phyloP scores from a whole-genome alignment of 108 stramenopile species.

The Fragilariopsis cylindrus region DNA sequence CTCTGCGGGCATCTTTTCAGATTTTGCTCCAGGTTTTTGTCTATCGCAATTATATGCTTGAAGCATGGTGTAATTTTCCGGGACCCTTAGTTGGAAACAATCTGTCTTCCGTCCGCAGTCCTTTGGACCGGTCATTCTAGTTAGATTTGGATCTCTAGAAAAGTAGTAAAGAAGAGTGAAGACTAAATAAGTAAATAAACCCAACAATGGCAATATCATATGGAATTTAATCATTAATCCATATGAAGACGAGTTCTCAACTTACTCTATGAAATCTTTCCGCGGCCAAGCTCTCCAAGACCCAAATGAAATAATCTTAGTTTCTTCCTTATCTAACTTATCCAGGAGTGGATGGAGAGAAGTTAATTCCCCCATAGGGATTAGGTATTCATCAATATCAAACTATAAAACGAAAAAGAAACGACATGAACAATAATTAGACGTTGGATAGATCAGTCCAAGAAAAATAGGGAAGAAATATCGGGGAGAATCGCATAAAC shows the following conservation, averaged over 20 bases:
- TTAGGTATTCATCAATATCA: constrained; percentile 33
- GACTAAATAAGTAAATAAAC: not conserved
- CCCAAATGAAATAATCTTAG: constrained; percentile 42
- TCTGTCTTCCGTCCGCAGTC: constrained; percentile 35
- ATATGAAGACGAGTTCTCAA: not conserved
- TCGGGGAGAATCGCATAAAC: not conserved
- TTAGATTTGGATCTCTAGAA: constrained; percentile 25
- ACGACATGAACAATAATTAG: not conserved
- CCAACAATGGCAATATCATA: not conserved
- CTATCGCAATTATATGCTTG: constrained; percentile 90
- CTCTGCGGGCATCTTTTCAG: constrained; percentile 68
- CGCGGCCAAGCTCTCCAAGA: constrained; percentile 61
- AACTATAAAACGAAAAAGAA: not conserved
- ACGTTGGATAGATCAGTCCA: not conserved
- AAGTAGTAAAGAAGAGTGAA: not conserved
- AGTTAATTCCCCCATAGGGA: constrained; percentile 55
- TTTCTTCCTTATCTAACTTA: constrained; percentile 36
- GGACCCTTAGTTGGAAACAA: constrained; percentile 65
- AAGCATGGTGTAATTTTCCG: constrained; percentile 69
- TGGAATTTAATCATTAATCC: not conserved
- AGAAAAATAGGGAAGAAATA: not conserved
- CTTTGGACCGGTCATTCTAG: constrained; percentile 12
- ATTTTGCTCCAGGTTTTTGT: constrained; percentile 69
- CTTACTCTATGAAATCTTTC: constrained; percentile 43
- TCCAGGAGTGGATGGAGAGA: constrained; percentile 23